Evolutionary conservation across 2,329 filamentous ascomycete genomes (phyloP), one percentile per base, ranked within the genome.

Genomic region (Hymenoscyphus fructigenus): DNA sequence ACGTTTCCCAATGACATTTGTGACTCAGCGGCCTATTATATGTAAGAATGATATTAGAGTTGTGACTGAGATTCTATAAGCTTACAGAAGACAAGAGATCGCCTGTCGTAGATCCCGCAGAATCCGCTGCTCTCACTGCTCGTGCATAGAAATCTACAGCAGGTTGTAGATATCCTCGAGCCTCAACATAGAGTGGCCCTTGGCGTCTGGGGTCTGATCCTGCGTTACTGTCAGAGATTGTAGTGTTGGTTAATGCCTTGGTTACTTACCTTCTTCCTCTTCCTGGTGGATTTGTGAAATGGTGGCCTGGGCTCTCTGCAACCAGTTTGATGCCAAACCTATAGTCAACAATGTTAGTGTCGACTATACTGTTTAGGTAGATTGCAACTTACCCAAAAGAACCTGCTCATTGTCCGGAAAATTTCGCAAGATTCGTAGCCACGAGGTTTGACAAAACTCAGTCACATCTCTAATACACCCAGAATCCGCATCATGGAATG

Each of bases 1-100:
- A 82, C 81, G 63, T 83, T 84, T 15, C 82, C 82, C 17, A 84
- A 70, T 61, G 79, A 83, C 79, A 84, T 84, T 65, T 79, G 79
- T 38, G 82, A 79, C 74, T 84, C 82, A 23, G 82, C 82, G 38
- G 82, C 78, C 80, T 83, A 66, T 41, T 41, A 20, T 23, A 61
- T 34, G 50, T 66, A 58, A 68, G 60, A 41, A 36, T 14, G 14
- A 10, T 17, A 44, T 26, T 17, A n/a, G 10, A 57, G 3, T 23
- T 56, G 26, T 28, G 28, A 15, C 15, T 29, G 15, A 34, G 38
- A 50, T 9, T 10, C 26, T 15, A 7, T 47, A 47, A 36, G 75
- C 78, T 70, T 71, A 83, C 82, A 41, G 75, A 77, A 47, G 78
- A 75, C 20, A 84, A 75, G 7, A 85, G 71, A 60, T 78, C 73